These are phyloP conservation scores for Saccharomycopsis fibuligera DNA, from an alignment of 805 yeast genomes.

Conservation along the genomic window DNA sequence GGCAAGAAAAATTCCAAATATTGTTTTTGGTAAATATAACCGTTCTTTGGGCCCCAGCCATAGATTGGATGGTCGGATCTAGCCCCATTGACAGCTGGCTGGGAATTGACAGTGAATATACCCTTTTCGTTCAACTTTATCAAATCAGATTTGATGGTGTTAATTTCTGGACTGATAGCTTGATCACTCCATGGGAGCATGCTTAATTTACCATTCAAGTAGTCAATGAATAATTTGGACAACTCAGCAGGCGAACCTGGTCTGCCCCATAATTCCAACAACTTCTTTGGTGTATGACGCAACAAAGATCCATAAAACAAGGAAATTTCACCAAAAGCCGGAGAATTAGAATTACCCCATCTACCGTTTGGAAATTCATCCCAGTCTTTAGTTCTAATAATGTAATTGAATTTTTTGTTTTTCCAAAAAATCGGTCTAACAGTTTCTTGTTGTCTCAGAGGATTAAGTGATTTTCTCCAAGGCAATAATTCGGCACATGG, in stretches of 20 bases:
- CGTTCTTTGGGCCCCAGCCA: slow-evolving; percentile 96
- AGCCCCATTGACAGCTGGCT: slow-evolving; percentile 83
- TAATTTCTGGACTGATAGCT: slow-evolving; percentile 74
- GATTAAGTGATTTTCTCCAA: slow-evolving; percentile 89
- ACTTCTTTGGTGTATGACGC: slow-evolving; percentile 75
- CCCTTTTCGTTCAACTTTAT: slow-evolving; percentile 60
- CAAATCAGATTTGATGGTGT: slow-evolving; percentile 51
- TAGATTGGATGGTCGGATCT: slow-evolving; percentile 61
- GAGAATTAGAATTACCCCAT: slow-evolving; percentile 97
- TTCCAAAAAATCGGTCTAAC: slow-evolving; percentile 97
- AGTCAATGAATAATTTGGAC: slow-evolving; percentile 55
- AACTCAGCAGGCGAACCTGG: slow-evolving; percentile 61
- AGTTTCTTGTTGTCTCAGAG: slow-evolving; percentile 68
- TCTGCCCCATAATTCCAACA: slow-evolving; percentile 81
- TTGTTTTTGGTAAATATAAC: slow-evolving; percentile 91
- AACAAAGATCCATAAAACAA: slow-evolving; percentile 72
- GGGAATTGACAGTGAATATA: slow-evolving; percentile 82
- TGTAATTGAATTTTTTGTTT: slow-evolving; percentile 83
- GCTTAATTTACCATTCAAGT: slow-evolving; percentile 61
- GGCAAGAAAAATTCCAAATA: slow-evolving; percentile 83
- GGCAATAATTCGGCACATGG: slow-evolving; percentile 43
- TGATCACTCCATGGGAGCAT: slow-evolving; percentile 95
- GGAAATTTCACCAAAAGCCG: slow-evolving; percentile 91
- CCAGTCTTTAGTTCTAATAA: slow-evolving; percentile 87
- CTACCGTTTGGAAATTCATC: slow-evolving; percentile 98